Conservation (phyloP, 306 rosid genomes). For the Geum urbanum region DNA sequence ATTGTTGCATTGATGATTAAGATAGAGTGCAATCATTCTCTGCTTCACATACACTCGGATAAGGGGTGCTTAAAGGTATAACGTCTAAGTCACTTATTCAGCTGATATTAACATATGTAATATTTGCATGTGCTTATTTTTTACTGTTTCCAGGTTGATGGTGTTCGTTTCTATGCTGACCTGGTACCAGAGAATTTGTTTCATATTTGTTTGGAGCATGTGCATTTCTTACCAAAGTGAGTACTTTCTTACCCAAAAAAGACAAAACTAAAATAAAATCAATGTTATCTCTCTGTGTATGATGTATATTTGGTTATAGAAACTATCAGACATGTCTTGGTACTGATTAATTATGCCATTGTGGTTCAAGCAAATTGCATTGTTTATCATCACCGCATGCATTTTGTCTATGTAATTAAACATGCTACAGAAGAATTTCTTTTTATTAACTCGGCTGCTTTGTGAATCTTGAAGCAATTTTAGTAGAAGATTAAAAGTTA, state of each 20-base stretch:
- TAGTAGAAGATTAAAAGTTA: too few relatives aligned
- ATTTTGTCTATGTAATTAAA: too few relatives aligned
- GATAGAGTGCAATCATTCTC: slow-evolving; percentile 56
- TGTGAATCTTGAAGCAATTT: too few relatives aligned
- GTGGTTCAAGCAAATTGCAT: too few relatives aligned
- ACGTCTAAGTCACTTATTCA: background rate
- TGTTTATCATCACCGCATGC: too few relatives aligned
- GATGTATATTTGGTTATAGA: too few relatives aligned
- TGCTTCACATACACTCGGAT: slow-evolving; percentile 62
- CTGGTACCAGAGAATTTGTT: slow-evolving; percentile 77
- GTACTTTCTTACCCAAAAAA: slow-evolving; percentile 17
- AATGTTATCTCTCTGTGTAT: background rate
- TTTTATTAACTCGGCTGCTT: too few relatives aligned
- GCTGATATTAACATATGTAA: background rate
- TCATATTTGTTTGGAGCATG: slow-evolving; percentile 66
- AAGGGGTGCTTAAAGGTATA: slow-evolving; percentile 57
- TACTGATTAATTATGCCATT: too few relatives aligned
- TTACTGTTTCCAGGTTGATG: slow-evolving; percentile 40
- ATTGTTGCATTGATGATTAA: slow-evolving; percentile 43
- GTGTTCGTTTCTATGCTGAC: slow-evolving; percentile 46
- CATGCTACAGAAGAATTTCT: too few relatives aligned
- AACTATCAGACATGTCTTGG: too few relatives aligned
- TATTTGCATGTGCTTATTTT: slow-evolving; percentile 6
- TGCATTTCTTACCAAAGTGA: slow-evolving; percentile 82
- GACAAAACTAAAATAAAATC: background rate